These are phyloP conservation scores for Effrenium voratum DNA, from an alignment of 73 alveolate genomes.

Conservation along the genomic window DNA sequence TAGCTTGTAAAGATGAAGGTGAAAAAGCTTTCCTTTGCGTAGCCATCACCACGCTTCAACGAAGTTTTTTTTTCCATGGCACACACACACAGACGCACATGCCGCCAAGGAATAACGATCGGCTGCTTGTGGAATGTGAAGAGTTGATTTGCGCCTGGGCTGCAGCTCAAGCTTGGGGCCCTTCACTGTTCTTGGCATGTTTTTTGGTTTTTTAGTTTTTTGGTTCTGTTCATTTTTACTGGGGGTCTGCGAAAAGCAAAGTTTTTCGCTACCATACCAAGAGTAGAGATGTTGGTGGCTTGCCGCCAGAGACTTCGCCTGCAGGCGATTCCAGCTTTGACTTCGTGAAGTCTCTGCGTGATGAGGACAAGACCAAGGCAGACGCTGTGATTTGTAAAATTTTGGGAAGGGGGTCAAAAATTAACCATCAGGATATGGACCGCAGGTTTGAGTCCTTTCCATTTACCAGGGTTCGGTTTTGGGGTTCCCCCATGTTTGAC, in stretches of 20 bases:
- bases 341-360: neutral
- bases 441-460: no score
- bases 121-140: constrained; percentile 69
- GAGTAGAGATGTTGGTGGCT: no score
- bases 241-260: no score
- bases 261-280: no score
- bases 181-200: neutral
- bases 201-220: no score
- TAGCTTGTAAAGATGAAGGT: no score
- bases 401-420: no score
- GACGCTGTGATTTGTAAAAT: no score
- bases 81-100: neutral
- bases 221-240: no score
- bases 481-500: no score
- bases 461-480: no score
- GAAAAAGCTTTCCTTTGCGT: neutral
- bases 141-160: constrained; percentile 63
- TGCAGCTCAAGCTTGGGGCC: neutral
- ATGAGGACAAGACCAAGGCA: constrained; percentile 23
- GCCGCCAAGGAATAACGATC: constrained; percentile 83
- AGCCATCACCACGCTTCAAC: neutral
- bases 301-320: neutral
- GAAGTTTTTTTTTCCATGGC: neutral
- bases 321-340: constrained; percentile 24
- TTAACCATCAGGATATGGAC: no score